Base-by-base conservation (phyloP, 1,284 basidiomycete genomes). In the Macrocystidia cucumis region DNA sequence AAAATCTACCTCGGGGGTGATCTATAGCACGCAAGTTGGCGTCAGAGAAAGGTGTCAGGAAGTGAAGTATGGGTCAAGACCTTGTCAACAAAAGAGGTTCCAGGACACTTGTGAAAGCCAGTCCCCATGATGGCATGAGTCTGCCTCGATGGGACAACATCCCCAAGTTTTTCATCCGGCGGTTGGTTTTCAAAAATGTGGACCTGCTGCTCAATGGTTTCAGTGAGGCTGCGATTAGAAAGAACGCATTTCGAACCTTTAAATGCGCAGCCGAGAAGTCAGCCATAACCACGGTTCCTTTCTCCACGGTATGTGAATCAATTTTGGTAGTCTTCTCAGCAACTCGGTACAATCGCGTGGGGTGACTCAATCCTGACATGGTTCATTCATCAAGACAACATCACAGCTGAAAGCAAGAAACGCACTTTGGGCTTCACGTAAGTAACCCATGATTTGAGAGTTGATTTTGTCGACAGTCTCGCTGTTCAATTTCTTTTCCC, bases 401-500 rank as follows among this genome's bases (percentile, higher is more conserved):
- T n/a, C n/a, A n/a, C n/a, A n/a, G n/a, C n/a, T n/a, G 7, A 17
- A 3, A 2, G 20, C 9, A n/a, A 9, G 32, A 37, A 16, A 54
- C 57, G 46, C 31, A 65, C 61, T 46, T 42, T 60, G 56, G 5
- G 58, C 66, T 43, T 69, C 65, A 6, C 59, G 47, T 13, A 67
- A 57, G 46, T 68, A 69, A 3, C 60, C 63, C 19, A 50, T 49
- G 17, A 68, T 13, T 4, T 28, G 13, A n/a, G 14, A 13, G 8
- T 39, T 27, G 3, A 27, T 7, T 27, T 27, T 29, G 28, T 8
- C 28, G 8, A 9, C 17, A 7, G 14, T 29, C 16, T 29, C n/a
- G n/a, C n/a, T 11, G 7, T 28, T 46, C 18, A 53, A 32, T 35
- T 54, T 50, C 7, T 47, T 42, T 4, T 60, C 58, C 9, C 45